These are phyloP conservation scores for Termitomyces heimii DNA, from an alignment of 768 basidiomycete species.

Conservation along the genomic window DNA sequence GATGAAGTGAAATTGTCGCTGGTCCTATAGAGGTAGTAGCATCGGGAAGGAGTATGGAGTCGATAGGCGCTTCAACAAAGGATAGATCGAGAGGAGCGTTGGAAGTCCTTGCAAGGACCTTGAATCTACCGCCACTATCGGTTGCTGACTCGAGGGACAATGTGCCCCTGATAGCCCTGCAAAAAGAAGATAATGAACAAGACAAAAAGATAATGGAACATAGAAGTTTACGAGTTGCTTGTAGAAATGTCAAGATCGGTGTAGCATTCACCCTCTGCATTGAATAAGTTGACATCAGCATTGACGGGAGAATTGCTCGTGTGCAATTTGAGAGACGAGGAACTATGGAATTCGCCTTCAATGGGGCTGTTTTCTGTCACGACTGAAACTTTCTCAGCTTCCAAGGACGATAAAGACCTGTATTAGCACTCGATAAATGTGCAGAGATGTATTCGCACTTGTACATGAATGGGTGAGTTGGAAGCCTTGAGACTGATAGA, in stretches of 20 bases:
- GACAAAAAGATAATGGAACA: too few relatives aligned
- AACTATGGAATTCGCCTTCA: slow-evolving; percentile 35
- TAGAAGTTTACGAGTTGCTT: slow-evolving; percentile 32
- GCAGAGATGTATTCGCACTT: slow-evolving; percentile 23
- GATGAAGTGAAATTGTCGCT: slow-evolving; percentile 10
- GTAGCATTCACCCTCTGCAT: slow-evolving; percentile 17
- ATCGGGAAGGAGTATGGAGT: slow-evolving; percentile 13
- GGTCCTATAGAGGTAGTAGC: slow-evolving; percentile 11
- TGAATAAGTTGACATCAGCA: slow-evolving; percentile 31
- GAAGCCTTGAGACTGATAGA: slow-evolving; percentile 27
- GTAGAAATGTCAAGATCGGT: slow-evolving; percentile 24
- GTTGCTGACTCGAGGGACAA: slow-evolving; percentile 8
- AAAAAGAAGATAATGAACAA: neutral
- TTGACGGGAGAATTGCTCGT: slow-evolving; percentile 38
- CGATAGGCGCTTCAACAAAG: slow-evolving; percentile 12
- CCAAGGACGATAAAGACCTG: slow-evolving; percentile 23
- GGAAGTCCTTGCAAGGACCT: slow-evolving; percentile 9
- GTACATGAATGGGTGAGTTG: slow-evolving; percentile 26
- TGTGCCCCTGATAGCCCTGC: slow-evolving; percentile 4
- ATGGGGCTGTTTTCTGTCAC: slow-evolving; percentile 40
- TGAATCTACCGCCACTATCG: slow-evolving; percentile 13
- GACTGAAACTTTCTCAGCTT: slow-evolving; percentile 20
- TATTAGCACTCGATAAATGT: neutral
- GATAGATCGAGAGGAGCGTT: slow-evolving; percentile 5
- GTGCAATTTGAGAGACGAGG: slow-evolving; percentile 21